Base-by-base conservation (phyloP, 768 basidiomycete species). In the Asterophora lycoperdoides region DNA sequence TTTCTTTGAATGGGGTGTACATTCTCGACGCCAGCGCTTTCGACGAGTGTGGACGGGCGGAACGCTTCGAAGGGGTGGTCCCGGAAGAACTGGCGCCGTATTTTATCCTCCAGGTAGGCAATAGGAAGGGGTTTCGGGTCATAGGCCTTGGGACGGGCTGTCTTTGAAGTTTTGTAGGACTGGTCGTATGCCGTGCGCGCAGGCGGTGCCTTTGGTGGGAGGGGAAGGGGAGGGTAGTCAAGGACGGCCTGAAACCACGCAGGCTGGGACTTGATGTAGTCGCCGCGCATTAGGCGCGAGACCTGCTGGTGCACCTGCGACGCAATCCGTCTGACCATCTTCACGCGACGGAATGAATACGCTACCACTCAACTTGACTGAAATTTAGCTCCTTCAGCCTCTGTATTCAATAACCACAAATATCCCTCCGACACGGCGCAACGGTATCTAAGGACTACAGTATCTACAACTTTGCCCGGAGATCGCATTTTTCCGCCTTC, bases 11-110 rank as follows among this genome's bases (percentile, higher is more conserved):
- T 60, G 13, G 76, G 74, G 58, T 86, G 80, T 36, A 77, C 71
- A 15, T 74, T 68, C 60, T 78, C 74, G 42, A 89, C 72, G 14
- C 63, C 64, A 15, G 72, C 80, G 13, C 74, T 75, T 68, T 99
- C 96, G 0, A 89, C 80, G 44, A 99, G 64, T 9, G 79, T 83
- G 8, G 75, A 73, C 1, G 92, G 83, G 36, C 94, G 76, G 67
- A 94, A 89, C 1, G 92, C 86, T 69, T 99, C 94, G 61, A 96
- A 96, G 6, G 96, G 93, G 64, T 96, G 94, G 71, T 99, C 96
- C 35, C 75, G 74, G 73, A 94, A 98, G 75, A 99, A 98, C 64
- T 90, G 89, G 46, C 81, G 75, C 30, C 96, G 83, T 49, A 98
- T 72, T 53, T 79, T 74, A 65, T 99, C 96, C 62, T 95, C 92